A percentile compares a stretch with the other conserved stretches of the same genome.
These are phyloP conservation scores for Suillus clintonianus DNA, from an alignment of 768 basidiomycete genomes.

Conservation along the genomic window DNA sequence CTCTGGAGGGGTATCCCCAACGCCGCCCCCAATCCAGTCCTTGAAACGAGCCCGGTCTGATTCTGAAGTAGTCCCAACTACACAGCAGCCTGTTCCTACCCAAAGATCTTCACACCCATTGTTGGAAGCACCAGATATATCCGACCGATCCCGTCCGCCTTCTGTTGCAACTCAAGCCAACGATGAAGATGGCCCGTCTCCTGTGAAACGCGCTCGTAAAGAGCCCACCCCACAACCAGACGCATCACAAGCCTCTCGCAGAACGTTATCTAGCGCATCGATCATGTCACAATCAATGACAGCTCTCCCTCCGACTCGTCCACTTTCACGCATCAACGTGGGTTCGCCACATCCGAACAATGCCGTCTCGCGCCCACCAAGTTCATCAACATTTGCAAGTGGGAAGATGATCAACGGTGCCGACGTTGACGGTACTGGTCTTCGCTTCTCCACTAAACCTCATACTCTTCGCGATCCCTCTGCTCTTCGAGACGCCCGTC, in stretches of 20 bases:
- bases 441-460: constrained; percentile 73
- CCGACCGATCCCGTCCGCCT: constrained; percentile 50
- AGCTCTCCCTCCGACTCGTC: constrained; percentile 22
- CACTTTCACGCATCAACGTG: constrained; percentile 34
- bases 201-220: constrained; percentile 69
- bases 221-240: constrained; percentile 45
- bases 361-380: constrained; percentile 50
- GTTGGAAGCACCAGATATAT: constrained; percentile 45
- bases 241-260: constrained; percentile 21
- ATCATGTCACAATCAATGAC: constrained; percentile 15
- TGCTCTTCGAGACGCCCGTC: constrained; percentile 51
- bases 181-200: constrained; percentile 66
- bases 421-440: constrained; percentile 46
- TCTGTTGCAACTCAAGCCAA: constrained; percentile 51
- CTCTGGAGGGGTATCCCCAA: constrained; percentile 39
- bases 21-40: constrained; percentile 50
- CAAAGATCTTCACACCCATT: constrained; percentile 24
- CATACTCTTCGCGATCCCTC: constrained; percentile 55
- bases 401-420: constrained; percentile 44
- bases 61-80: constrained; percentile 47
- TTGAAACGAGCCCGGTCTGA: constrained; percentile 70
- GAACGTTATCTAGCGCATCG: constrained; percentile 6
- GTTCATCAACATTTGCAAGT: constrained; percentile 41
- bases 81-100: constrained; percentile 11
- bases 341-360: constrained; percentile 41